These are phyloP conservation scores for Emmonsiellopsis sp. DNA, from an alignment of 2,329 filamentous ascomycete species.

Conservation along the genomic window DNA sequence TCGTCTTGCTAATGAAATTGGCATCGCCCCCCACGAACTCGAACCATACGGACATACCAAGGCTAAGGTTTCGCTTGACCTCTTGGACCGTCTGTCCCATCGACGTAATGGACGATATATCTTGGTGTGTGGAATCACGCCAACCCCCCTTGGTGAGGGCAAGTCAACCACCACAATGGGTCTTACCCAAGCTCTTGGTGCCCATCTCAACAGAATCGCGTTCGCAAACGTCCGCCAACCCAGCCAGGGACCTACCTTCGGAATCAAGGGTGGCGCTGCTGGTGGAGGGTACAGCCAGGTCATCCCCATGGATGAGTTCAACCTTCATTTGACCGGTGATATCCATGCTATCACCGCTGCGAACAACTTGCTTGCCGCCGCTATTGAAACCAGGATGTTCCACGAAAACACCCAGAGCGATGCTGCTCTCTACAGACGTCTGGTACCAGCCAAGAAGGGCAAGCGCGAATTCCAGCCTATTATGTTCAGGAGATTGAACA, in stretches of 20 bases:
- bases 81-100: slow-evolving; percentile 77
- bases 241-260: slow-evolving; percentile 94
- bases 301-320: slow-evolving; percentile 99
- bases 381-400: slow-evolving; percentile 96
- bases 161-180: slow-evolving; percentile 98
- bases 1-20: slow-evolving; percentile 72
- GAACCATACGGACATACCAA: slow-evolving; percentile 95
- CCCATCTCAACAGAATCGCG: slow-evolving; percentile 74
- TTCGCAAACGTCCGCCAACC: slow-evolving; percentile 98
- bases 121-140: slow-evolving; percentile 90
- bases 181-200: slow-evolving; percentile 83
- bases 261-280: slow-evolving; percentile 96
- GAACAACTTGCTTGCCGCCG: slow-evolving; percentile 92
- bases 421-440: slow-evolving; percentile 71
- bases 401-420: slow-evolving; percentile 95
- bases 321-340: slow-evolving; percentile 92
- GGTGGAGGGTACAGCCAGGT: slow-evolving; percentile 98
- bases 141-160: slow-evolving; percentile 90
- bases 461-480: slow-evolving; percentile 77
- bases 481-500: slow-evolving; percentile 89
- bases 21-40: slow-evolving; percentile 78
- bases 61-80: slow-evolving; percentile 79
- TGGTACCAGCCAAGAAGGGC: slow-evolving; percentile 85
- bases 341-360: slow-evolving; percentile 96
- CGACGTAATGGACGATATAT: slow-evolving; percentile 85